Conservation (phyloP, 495 filamentous ascomycete genomes). For the Penicillium alfredii region DNA sequence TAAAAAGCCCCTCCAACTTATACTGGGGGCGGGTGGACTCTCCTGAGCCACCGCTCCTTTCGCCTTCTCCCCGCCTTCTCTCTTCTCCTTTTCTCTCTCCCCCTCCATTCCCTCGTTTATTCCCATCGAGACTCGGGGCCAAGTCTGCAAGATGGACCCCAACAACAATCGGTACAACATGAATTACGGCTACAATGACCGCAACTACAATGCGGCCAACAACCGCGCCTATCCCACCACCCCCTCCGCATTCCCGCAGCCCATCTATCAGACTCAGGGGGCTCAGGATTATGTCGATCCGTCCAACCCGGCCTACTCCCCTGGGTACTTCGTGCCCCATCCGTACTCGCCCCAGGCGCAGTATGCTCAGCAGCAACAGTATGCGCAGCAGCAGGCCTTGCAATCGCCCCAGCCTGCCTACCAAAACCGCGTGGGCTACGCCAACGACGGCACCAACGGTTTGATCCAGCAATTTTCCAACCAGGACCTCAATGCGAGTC, state of each 20-base stretch:
- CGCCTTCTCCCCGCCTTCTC: neutral
- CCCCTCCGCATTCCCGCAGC: conserved; percentile 92
- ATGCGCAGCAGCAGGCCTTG: conserved; percentile 54
- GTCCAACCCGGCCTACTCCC: conserved; percentile 44
- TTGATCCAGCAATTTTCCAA: conserved; percentile 95
- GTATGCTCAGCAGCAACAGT: conserved; percentile 53
- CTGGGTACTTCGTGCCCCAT: conserved; percentile 62
- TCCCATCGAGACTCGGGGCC: no score
- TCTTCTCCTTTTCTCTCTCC: conserved; percentile 1
- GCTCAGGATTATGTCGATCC: conserved; percentile 50
- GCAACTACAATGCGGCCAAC: conserved; percentile 57
- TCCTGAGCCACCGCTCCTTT: conserved; percentile 9
- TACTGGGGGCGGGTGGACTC: no score
- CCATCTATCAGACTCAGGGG: conserved; percentile 63
- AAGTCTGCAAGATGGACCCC: conserved; percentile 49
- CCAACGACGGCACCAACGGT: conserved; percentile 65
- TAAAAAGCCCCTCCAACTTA: no score
- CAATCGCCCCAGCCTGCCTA: conserved; percentile 48
- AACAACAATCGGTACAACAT: conserved; percentile 58
- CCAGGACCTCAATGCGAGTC: conserved; percentile 78
- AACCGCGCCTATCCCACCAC: conserved; percentile 92
- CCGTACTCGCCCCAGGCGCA: conserved; percentile 53
- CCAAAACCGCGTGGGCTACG: conserved; percentile 42
- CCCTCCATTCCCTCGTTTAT: neutral
- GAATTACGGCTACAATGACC: conserved; percentile 62